Base-by-base conservation (phyloP, 1,284 basidiomycete species). In the Tilletia walkeri region DNA sequence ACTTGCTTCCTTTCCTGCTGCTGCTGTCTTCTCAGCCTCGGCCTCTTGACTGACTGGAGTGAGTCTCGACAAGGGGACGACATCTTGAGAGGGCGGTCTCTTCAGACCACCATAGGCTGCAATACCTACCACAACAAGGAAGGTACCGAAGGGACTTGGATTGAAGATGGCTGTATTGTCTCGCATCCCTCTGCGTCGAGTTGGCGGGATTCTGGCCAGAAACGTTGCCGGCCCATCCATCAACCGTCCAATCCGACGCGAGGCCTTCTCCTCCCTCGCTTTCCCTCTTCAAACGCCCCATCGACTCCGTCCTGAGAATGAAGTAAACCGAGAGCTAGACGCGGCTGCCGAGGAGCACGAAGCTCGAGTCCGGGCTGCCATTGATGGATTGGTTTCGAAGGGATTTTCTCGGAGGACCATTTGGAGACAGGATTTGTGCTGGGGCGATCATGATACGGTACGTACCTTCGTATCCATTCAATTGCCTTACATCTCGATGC, bases 391-490 rank as follows among this genome's bases (percentile, higher is more conserved):
- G 59, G 59, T 39, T 18, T n/a, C 18, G 34, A 18, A 39, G 59
- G 59, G 59, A 6, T 63, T 39, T 63, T 34, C 38, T 16, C 36
- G 59, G 34, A 36, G 59, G 34, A 63, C 59, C 36, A 63, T 66
- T 38, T 66, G 65, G 65, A 45, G 45, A 9, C 65, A 66, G 45
- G 45, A 50, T 34, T 16, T 66, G 65, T 66, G 65, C n/a, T 66
- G 65, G 65, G 65, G 65, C 39, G 65, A 66, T 50, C 65, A 66
- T 66, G 65, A 66, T 50, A 48, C 41, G 65, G 41, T 66, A 36
- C 30, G 59, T 38, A 39, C 38, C n/a, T 38, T 38, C 12, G 5
- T 6, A 45, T 12, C 41, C 12, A 12, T 5, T 45, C 12, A n/a
- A 45, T 45, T 7, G 41, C 1, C 41, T 45, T 45, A 7, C 41